Evolutionary conservation across 495 filamentous ascomycete genomes (phyloP), one percentile per base, ranked within the genome.

Genomic region (Aspergillus nidulans): DNA sequence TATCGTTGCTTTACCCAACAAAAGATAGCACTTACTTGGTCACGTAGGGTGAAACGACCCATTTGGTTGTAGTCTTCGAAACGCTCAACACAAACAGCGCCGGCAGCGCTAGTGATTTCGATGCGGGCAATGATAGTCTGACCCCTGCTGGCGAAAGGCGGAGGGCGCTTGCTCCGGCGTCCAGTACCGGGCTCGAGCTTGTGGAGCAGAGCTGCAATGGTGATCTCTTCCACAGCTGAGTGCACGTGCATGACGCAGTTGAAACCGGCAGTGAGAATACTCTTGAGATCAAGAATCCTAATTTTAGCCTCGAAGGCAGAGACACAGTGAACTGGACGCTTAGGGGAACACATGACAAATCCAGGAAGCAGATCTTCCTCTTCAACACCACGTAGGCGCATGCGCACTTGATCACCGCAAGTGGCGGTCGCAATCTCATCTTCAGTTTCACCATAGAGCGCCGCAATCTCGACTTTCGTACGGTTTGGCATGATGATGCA

Each of bases 341-440:
- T 92, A 13, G 88, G 85, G 18, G 90, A 92, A 76, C 94, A 96
- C 15, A 98, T 83, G 28, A 98, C 94, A 73, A 96, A 99, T 23
- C 94, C 94, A n/a, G 92, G 91, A 54, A 91, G 75, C 63, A 99
- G 89, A 58, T 97, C 94, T 75, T 99, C 94, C 74, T 99, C 94
- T 73, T 99, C 94, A 28, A 95, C 85, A 59, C 95, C 94, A 52
- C 92, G 85, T 54, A 97, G 83, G 57, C 94, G 90, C 57, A 97
- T 69, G 18, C 94, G 90, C 43, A 97, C 86, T 73, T 99, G 94
- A 66, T 99, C 94, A 73, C 94, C 94, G 63, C 90, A 95, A 56
- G 87, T 88, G 20, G 86, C 91, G 26, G 77, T 78, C 10, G 69
- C 57, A 32, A 95, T 81, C 65, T 99, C 94, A 47, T 99, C 94